Base-by-base conservation (phyloP, 1,139 yeast species). In the Candida albicans region DNA sequence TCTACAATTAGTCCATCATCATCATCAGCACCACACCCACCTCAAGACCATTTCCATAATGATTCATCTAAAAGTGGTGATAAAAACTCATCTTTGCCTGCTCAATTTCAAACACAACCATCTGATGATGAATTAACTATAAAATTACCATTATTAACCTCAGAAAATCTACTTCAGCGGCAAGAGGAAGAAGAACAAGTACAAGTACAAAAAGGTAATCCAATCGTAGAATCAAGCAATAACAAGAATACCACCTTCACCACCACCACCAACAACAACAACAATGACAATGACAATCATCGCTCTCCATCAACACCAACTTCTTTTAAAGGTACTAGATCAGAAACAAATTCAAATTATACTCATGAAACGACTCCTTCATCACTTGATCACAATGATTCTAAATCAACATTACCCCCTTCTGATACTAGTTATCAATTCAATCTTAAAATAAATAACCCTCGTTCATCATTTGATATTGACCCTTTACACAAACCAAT, bases 291-390 rank as follows among this genome's bases (percentile, higher is more conserved):
- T 11, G 33, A 27, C 22, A 29, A 22, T 12, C 37, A 37, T 24
- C 24, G 34, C 14, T 39, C 44, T 2, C 68, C 70, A 2, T 64
- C 71, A 3, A 63, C 68, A 7, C 72, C 71, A 8, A 62, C 62
- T 3, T 65, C 70, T 11, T 64, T 63, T 43, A 67, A 65, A 42
- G 52, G 50, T 2, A 46, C 52, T 13, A 40, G 51, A 25, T 49
- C 52, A 24, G 52, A 49, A 46, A 37, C 42, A n/a, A 37, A 37
- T 15, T 47, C 52, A n/a, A 47, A 48, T 30, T 47, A 55, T 22
- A 59, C 71, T 32, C 64, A 64, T 44, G 73, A 67, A 34, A 69
- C 74, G 3, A 54, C 64, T 1, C 72, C 73, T 3, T 61, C 69
- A 15, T 65, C 72, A 8, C 48, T 63, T 12, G 64, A 60, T 24